A percentile compares a stretch with the other conserved stretches of the same genome.
phyloP scores from a whole-genome alignment of 139 green algal genomes.

The Microglena sp. region DNA sequence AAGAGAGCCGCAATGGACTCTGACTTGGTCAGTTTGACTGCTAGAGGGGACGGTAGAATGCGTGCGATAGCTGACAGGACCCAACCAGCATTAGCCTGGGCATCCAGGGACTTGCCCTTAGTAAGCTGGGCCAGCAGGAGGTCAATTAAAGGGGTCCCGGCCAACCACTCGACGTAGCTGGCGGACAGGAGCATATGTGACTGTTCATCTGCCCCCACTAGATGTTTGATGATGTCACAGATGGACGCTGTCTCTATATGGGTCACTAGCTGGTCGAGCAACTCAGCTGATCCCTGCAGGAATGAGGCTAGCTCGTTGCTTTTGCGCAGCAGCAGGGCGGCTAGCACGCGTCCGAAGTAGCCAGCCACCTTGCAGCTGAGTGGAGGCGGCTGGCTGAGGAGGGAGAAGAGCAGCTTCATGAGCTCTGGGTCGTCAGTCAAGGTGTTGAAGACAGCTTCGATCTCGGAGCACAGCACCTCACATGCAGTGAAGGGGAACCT shows the following conservation, averaged over 20 bases:
- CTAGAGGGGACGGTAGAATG: constrained; percentile 57
- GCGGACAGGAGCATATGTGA: constrained; percentile 40
- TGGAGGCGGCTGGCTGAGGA: constrained; percentile 52
- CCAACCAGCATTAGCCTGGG: constrained; percentile 64
- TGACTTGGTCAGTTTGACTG: constrained; percentile 39
- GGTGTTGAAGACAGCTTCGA: constrained; percentile 85
- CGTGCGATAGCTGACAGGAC: constrained; percentile 74
- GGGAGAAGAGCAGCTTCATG: constrained; percentile 69
- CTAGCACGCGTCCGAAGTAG: constrained; percentile 87
- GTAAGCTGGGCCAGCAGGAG: constrained; percentile 54
- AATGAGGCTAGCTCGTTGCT: constrained; percentile 58
- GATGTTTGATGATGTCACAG: constrained; percentile 73
- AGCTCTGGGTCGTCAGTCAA: constrained; percentile 67
- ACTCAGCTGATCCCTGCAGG: constrained; percentile 21
- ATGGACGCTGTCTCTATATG: constrained; percentile 72
- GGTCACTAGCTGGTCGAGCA: constrained; percentile 31
- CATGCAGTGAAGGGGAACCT: constrained; percentile 89
- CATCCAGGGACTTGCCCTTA: constrained; percentile 26
- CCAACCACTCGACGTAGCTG: constrained; percentile 53
- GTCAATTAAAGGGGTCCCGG: constrained; percentile 59
- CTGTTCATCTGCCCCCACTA: constrained; percentile 77
- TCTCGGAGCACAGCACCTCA: constrained; percentile 94
- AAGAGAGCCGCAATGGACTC: constrained; percentile 38
- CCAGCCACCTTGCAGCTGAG: constrained; percentile 71
- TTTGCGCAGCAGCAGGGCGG: constrained; percentile 62